Evolutionary conservation across 345 rosid species (phyloP).

Genomic region (Brassica juncea): DNA sequence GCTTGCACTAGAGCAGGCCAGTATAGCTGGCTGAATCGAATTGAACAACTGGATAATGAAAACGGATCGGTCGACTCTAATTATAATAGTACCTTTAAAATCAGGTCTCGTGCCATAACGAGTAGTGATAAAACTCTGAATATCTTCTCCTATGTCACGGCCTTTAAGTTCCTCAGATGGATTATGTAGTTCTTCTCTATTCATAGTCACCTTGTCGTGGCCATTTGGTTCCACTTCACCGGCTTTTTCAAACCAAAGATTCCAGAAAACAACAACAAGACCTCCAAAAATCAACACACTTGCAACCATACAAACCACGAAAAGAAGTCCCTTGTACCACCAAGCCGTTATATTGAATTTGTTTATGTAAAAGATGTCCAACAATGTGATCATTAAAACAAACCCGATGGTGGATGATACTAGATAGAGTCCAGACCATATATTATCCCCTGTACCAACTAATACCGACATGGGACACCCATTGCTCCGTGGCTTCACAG

Average conservation of each 20-base stretch:
- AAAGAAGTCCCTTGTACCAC: slow-evolving; percentile 89
- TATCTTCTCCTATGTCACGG: slow-evolving; percentile 8
- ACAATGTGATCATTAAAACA: slow-evolving; percentile 43
- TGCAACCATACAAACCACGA: slow-evolving; percentile 63
- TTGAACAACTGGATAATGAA: not conserved
- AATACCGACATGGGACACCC: slow-evolving; percentile 64
- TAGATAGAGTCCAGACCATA: slow-evolving; percentile 77
- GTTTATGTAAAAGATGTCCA: slow-evolving; percentile 60
- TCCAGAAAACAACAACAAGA: slow-evolving; percentile 67
- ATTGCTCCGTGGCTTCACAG: slow-evolving; percentile 38
- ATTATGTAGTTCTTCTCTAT: not conserved
- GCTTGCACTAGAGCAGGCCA: not conserved
- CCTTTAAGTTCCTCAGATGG: slow-evolving; percentile 23
- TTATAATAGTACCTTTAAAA: slow-evolving; percentile 57
- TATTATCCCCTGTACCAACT: slow-evolving; percentile 74
- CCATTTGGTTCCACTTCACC: slow-evolving; percentile 20
- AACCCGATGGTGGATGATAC: slow-evolving; percentile 62
- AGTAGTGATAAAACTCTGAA: slow-evolving; percentile 35
- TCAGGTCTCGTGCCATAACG: slow-evolving; percentile 82
- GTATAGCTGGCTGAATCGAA: not conserved
- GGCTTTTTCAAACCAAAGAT: slow-evolving; percentile 54
- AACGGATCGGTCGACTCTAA: not conserved
- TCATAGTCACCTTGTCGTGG: slow-evolving; percentile 10
- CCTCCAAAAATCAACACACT: slow-evolving; percentile 73
- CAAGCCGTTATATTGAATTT: slow-evolving; percentile 54